Conservation (phyloP, 108 stramenopile genomes). For the Stephanodiscus minutulus region DNA sequence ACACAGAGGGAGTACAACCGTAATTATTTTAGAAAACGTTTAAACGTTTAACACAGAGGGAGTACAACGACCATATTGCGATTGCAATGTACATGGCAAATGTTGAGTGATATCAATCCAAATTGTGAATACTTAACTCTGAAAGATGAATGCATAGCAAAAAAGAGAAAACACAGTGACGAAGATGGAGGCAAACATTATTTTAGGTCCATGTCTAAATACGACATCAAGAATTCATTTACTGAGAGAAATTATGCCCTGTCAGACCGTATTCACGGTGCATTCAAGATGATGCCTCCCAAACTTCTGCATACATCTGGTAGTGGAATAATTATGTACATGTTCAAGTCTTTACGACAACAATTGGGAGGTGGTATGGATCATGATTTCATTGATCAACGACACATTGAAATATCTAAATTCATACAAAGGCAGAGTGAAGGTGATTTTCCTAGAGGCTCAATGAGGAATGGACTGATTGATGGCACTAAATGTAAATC, state of each 20-base stretch:
- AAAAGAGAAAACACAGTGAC: background rate
- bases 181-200: background rate
- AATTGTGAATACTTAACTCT: too few species aligned
- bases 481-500: conserved; percentile 4
- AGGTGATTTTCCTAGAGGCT: background rate
- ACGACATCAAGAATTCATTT: background rate
- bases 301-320: background rate
- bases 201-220: background rate
- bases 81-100: background rate
- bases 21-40: too few species aligned
- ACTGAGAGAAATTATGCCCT: background rate
- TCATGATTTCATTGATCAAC: background rate
- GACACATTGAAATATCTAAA: background rate
- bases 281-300: background rate
- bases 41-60: too few species aligned
- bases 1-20: too few species aligned
- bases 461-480: background rate
- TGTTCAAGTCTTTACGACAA: background rate
- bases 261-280: background rate
- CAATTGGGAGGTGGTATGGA: background rate
- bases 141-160: background rate
- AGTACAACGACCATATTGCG: background rate
- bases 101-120: background rate
- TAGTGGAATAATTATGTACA: background rate
- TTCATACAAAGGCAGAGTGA: background rate